phyloP scores from a whole-genome alignment of 441 rosid species.

The Erodium texanum region DNA sequence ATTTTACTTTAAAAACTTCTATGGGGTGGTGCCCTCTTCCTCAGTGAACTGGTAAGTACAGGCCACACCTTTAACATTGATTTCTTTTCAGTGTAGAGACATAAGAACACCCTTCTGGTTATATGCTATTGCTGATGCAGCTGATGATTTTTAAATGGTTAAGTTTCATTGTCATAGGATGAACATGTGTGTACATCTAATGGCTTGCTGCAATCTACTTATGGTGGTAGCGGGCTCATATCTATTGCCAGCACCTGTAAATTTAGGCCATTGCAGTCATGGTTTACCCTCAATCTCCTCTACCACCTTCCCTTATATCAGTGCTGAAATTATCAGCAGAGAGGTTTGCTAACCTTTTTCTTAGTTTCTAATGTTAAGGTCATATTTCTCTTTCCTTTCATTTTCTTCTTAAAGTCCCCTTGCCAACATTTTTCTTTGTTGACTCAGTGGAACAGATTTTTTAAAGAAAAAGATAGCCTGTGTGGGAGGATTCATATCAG shows the following conservation, averaged over 20 bases:
- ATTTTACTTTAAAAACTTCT: constrained; percentile 77
- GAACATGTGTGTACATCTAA: constrained; percentile 33
- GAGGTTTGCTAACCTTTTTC: constrained; percentile 43
- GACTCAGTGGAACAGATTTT: constrained; percentile 52
- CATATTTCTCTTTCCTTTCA: not conserved
- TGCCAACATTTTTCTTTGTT: constrained; percentile 20
- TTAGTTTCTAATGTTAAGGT: not conserved
- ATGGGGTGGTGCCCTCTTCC: constrained; percentile 47
- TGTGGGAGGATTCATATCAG: constrained; percentile 89
- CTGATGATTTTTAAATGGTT: constrained; percentile 58
- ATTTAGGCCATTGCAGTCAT: constrained; percentile 64
- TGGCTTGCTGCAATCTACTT: constrained; percentile 24
- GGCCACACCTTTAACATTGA: not conserved
- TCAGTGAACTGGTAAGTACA: constrained; percentile 55
- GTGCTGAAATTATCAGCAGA: constrained; percentile 41
- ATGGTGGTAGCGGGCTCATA: constrained; percentile 30
- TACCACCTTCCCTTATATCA: constrained; percentile 69
- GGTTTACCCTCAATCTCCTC: constrained; percentile 80
- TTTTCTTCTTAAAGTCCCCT: constrained; percentile 14
- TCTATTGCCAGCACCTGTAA: constrained; percentile 31
- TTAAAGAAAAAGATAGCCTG: constrained; percentile 49
- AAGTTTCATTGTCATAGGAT: too few species aligned
- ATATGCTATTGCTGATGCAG: constrained; percentile 10
- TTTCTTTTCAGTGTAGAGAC: constrained; percentile 3
- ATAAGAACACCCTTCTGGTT: not conserved